Percentiles rank a stretch among this genome's conserved stretches.
Conservation (phyloP, 2,329 filamentous ascomycete species). For the Orbilia oligospora region DNA sequence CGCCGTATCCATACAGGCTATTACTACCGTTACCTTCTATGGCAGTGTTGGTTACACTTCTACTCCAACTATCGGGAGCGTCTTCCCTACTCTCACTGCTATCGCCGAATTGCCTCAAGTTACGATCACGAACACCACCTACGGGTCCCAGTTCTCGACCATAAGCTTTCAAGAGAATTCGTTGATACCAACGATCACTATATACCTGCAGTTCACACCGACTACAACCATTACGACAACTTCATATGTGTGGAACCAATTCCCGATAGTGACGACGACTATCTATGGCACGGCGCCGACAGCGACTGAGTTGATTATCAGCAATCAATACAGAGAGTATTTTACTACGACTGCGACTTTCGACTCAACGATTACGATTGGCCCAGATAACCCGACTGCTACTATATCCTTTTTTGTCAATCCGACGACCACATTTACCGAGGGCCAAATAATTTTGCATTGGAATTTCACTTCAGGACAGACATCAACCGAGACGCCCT, state of each 20-base stretch:
- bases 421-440: constrained; percentile 25
- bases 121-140: constrained; percentile 42
- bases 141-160: constrained; percentile 39
- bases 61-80: constrained; percentile 40
- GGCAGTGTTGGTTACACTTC: constrained; percentile 39
- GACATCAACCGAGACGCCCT: constrained; percentile 20
- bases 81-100: constrained; percentile 47
- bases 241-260: constrained; percentile 35
- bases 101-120: constrained; percentile 39
- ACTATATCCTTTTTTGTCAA: constrained; percentile 42
- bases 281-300: constrained; percentile 34
- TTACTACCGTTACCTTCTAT: constrained; percentile 37
- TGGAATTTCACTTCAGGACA: constrained; percentile 25
- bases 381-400: constrained; percentile 49
- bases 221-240: constrained; percentile 27
- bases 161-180: constrained; percentile 24
- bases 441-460: not conserved
- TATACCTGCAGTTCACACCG: constrained; percentile 28
- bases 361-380: constrained; percentile 43
- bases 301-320: constrained; percentile 29
- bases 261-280: constrained; percentile 14
- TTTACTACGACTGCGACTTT: constrained; percentile 10
- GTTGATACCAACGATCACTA: constrained; percentile 34
- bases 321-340: constrained; percentile 24
- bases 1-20: constrained; percentile 30